phyloP scores from a whole-genome alignment of 371 early-diverging fungal genomes.

The Mortierella sp. region DNA sequence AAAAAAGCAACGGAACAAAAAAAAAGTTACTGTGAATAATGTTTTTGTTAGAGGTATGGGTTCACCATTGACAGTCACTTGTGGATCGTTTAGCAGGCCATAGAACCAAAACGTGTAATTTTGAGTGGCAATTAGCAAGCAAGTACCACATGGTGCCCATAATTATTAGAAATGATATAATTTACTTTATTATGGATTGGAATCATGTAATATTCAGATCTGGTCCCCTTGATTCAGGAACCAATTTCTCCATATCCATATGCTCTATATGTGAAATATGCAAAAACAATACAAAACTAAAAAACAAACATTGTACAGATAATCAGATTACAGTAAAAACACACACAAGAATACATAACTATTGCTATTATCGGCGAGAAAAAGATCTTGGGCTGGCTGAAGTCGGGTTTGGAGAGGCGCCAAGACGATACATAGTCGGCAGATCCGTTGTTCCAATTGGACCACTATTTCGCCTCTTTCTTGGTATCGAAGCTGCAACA shows the following conservation, averaged over 20 bases:
- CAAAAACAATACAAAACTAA: slow-evolving; percentile 1
- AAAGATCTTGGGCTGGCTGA: slow-evolving; percentile 8
- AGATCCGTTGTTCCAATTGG: slow-evolving; percentile 29
- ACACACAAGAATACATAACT: neutral
- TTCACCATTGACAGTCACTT: slow-evolving; percentile 20
- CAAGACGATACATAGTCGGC: slow-evolving; percentile 21
- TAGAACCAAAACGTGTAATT: neutral
- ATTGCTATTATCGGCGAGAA: slow-evolving; percentile 7
- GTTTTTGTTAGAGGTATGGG: slow-evolving; percentile 3
- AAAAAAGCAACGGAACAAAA: neutral
- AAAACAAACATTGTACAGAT: slow-evolving; percentile 13
- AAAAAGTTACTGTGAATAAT: neutral
- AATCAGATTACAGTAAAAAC: slow-evolving; percentile 8
- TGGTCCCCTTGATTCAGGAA: neutral
- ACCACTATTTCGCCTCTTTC: slow-evolving; percentile 29
- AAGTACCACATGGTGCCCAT: no score
- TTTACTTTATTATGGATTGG: neutral
- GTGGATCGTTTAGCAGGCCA: neutral
- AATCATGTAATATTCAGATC: neutral
- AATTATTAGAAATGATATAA: neutral
- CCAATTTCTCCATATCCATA: neutral
- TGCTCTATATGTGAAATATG: neutral
- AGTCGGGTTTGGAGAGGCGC: slow-evolving; percentile 10
- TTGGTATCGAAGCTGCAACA: slow-evolving; percentile 7
- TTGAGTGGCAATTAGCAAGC: neutral